A percentile compares a stretch with the other conserved stretches of the same genome.
Conservation (phyloP, 495 filamentous ascomycete genomes). For the Xylaria nigripes region DNA sequence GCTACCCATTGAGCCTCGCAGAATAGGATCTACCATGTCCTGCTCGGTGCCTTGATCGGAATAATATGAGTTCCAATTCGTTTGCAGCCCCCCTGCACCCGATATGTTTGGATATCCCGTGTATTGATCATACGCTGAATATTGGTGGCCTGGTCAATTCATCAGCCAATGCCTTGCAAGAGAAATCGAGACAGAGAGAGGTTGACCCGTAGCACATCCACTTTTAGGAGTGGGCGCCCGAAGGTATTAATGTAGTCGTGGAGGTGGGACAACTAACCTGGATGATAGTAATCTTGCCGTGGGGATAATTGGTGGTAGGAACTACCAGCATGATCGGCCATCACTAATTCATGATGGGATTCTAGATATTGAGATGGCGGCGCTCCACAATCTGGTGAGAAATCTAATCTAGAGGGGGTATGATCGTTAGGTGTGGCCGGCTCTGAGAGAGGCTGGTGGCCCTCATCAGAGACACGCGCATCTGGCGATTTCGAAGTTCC, state of each 20-base stretch:
- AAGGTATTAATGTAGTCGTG: not conserved
- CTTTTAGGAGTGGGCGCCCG: not conserved
- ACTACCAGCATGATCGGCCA: constrained; percentile 17
- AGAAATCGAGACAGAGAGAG: not conserved
- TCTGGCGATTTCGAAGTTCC: constrained; percentile 25
- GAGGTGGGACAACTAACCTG: constrained; percentile 17
- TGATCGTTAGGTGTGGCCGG: constrained; percentile 22
- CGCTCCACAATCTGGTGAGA: constrained; percentile 16
- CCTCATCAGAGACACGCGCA: constrained; percentile 23
- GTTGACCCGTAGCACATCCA: not conserved
- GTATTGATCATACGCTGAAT: constrained; percentile 23
- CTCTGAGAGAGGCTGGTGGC: constrained; percentile 21
- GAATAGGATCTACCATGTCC: constrained; percentile 23
- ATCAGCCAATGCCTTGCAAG: constrained; percentile 10
- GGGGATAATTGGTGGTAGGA: constrained; percentile 20
- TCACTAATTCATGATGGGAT: constrained; percentile 16
- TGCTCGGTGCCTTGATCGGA: constrained; percentile 18
- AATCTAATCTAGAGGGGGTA: constrained; percentile 17
- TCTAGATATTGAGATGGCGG: constrained; percentile 20
- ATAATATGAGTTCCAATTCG: constrained; percentile 21
- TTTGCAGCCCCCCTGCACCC: constrained; percentile 15
- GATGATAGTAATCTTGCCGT: constrained; percentile 22
- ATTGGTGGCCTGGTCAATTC: constrained; percentile 19
- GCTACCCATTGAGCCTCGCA: constrained; percentile 23
- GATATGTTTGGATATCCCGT: constrained; percentile 16